These are phyloP conservation scores for Setomelanomma holmii DNA, from an alignment of 2,329 filamentous ascomycete genomes.

Conservation along the genomic window DNA sequence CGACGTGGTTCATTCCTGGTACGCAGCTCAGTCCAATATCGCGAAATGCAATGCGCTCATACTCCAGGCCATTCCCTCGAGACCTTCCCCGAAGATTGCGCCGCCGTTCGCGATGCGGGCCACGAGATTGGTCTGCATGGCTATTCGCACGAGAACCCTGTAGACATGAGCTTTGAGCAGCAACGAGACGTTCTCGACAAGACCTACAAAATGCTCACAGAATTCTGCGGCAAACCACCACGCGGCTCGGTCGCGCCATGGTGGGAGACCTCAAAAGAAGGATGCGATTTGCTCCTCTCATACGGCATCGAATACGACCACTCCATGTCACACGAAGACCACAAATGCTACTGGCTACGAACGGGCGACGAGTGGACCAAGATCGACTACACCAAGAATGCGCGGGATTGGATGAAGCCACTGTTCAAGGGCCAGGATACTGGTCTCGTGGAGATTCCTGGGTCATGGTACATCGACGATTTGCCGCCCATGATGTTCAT, in stretches of 20 bases:
- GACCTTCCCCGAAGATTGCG: constrained; percentile 71
- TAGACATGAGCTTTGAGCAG: constrained; percentile 75
- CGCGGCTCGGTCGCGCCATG: constrained; percentile 76
- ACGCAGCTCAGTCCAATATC: constrained; percentile 64
- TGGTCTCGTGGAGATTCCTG: constrained; percentile 71
- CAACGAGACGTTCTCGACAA: constrained; percentile 78
- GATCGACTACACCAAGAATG: constrained; percentile 70
- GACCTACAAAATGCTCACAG: constrained; percentile 73
- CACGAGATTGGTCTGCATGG: constrained; percentile 74
- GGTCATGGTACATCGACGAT: constrained; percentile 68
- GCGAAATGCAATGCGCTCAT: constrained; percentile 29
- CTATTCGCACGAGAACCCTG: constrained; percentile 77
- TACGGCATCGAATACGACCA: constrained; percentile 77
- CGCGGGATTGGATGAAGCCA: constrained; percentile 72
- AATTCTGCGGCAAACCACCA: constrained; percentile 74
- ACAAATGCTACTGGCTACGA: constrained; percentile 68
- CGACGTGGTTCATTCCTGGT: constrained; percentile 68
- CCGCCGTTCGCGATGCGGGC: constrained; percentile 66
- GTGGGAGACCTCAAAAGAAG: constrained; percentile 76
- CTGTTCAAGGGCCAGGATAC: constrained; percentile 65
- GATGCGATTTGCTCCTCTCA: constrained; percentile 67
- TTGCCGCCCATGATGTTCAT: constrained; percentile 75
- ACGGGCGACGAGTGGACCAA: constrained; percentile 72
- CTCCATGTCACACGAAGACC: constrained; percentile 70
- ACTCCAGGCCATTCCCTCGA: constrained; percentile 69